Evolutionary conservation across 495 filamentous ascomycete genomes (phyloP).

Genomic region (Cryomyces antarcticus): DNA sequence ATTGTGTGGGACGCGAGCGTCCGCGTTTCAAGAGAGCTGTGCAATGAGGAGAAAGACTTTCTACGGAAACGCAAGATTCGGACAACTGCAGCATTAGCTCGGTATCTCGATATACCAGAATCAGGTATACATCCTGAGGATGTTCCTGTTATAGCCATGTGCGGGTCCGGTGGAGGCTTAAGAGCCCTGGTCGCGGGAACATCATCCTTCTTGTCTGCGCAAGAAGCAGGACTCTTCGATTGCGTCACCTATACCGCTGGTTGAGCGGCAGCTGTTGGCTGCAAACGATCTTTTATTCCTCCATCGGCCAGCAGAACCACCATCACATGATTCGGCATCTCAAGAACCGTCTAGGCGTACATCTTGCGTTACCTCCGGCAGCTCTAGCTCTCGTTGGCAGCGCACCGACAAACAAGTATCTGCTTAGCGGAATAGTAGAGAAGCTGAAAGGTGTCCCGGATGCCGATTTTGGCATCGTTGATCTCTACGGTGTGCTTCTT

Average conservation of each 20-base stretch:
- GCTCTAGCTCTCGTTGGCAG: slow-evolving; percentile 56
- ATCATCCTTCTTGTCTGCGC: slow-evolving; percentile 59
- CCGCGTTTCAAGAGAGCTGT: slow-evolving; percentile 64
- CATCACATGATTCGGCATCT: slow-evolving; percentile 57
- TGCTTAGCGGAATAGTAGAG: slow-evolving; percentile 74
- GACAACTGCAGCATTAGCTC: slow-evolving; percentile 50
- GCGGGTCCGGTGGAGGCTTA: slow-evolving; percentile 79
- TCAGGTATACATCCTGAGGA: slow-evolving; percentile 77
- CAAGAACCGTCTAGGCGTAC: slow-evolving; percentile 61
- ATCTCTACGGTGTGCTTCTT: slow-evolving; percentile 73
- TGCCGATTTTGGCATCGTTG: slow-evolving; percentile 75
- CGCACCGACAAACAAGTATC: slow-evolving; percentile 78
- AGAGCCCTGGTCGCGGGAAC: slow-evolving; percentile 76
- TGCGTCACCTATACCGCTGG: slow-evolving; percentile 88
- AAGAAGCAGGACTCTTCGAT: slow-evolving; percentile 75
- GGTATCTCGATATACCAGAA: slow-evolving; percentile 58
- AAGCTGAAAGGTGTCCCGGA: slow-evolving; percentile 65
- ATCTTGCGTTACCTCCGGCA: slow-evolving; percentile 78
- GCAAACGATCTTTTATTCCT: slow-evolving; percentile 76
- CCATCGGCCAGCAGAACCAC: slow-evolving; percentile 43
- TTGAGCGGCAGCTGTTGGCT: slow-evolving; percentile 89
- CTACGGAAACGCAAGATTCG: slow-evolving; percentile 39
- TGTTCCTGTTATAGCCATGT: slow-evolving; percentile 79
- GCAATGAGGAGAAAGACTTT: slow-evolving; percentile 61
- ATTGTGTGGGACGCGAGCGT: slow-evolving; percentile 61